Evolutionary conservation across 139 green algal species (phyloP).

Genomic region (Monoraphidium neglectum): DNA sequence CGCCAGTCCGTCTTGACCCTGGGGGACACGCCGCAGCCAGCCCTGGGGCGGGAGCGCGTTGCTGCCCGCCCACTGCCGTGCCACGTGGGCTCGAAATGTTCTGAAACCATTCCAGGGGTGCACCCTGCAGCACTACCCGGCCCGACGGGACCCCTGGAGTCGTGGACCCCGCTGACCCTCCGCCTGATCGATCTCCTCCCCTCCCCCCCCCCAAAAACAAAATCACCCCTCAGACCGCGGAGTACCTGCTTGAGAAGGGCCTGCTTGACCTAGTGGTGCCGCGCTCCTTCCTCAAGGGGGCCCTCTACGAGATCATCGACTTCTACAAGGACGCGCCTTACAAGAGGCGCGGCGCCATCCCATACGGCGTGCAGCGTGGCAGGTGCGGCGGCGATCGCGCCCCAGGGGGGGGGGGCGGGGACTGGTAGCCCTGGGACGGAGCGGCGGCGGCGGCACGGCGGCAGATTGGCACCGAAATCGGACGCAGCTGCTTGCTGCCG

Average conservation of each 20-base stretch:
- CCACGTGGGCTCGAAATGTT: too few relatives aligned
- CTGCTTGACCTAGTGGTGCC: constrained; percentile 67
- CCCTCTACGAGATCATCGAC: constrained; percentile 66
- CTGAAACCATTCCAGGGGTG: too few relatives aligned
- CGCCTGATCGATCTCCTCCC: too few relatives aligned
- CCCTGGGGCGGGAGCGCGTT: too few relatives aligned
- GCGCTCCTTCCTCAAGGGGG: constrained; percentile 64
- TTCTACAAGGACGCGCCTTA: constrained; percentile 63
- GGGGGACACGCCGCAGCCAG: too few relatives aligned
- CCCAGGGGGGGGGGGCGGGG: neutral
- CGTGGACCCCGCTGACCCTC: too few relatives aligned
- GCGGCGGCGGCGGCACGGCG: neutral
- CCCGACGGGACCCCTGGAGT: too few relatives aligned
- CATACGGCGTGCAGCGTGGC: constrained; percentile 60
- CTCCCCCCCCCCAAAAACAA: too few relatives aligned
- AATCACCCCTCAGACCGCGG: constrained; percentile 44
- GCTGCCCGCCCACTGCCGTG: too few relatives aligned
- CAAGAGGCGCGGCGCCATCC: constrained; percentile 53
- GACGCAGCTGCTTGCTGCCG: neutral
- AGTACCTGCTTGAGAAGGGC: constrained; percentile 67
- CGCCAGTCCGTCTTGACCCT: too few relatives aligned
- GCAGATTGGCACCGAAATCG: neutral
- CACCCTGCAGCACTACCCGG: too few relatives aligned
- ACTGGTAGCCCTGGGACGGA: neutral
- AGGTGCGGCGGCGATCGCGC: constrained; percentile 42